Evolutionary conservation across 2,329 filamentous ascomycete genomes (phyloP).

Genomic region (Trichoderma sp.): DNA sequence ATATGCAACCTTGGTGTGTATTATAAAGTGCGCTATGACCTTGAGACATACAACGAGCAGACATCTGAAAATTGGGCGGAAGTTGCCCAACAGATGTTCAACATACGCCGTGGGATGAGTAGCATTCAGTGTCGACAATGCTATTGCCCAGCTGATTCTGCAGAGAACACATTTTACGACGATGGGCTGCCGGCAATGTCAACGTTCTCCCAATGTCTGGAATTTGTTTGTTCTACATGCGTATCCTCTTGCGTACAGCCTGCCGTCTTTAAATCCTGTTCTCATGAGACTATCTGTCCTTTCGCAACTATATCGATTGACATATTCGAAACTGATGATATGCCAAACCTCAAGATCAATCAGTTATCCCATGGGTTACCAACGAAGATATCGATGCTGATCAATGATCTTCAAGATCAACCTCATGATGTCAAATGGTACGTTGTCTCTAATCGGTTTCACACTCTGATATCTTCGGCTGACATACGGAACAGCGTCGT

Average conservation of each 20-base stretch:
- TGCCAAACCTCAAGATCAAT: not conserved
- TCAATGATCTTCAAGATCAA: not conserved
- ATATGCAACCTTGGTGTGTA: conserved; percentile 46
- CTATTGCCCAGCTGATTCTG: conserved; percentile 24
- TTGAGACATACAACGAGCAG: not conserved
- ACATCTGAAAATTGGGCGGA: conserved; percentile 20
- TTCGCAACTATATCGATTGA: not conserved
- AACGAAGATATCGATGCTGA: not conserved
- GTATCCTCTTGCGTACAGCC: not conserved
- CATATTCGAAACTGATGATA: not conserved
- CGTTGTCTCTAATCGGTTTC: no score
- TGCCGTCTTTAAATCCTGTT: not conserved
- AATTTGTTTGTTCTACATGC: conserved; percentile 30
- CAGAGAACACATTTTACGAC: conserved; percentile 26
- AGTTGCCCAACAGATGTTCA: conserved; percentile 36
- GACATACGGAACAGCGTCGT: conserved; percentile 39
- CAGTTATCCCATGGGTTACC: not conserved
- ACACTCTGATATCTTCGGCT: no score
- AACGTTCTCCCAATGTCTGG: conserved; percentile 34
- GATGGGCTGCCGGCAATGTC: not conserved
- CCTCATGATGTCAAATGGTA: conserved; percentile 2
- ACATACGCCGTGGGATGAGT: conserved; percentile 31
- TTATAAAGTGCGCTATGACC: conserved; percentile 35
- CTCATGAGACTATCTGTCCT: not conserved
- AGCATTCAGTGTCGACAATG: conserved; percentile 32